Conservation (phyloP, 1,139 yeast genomes). For the Taphrina deformans region DNA sequence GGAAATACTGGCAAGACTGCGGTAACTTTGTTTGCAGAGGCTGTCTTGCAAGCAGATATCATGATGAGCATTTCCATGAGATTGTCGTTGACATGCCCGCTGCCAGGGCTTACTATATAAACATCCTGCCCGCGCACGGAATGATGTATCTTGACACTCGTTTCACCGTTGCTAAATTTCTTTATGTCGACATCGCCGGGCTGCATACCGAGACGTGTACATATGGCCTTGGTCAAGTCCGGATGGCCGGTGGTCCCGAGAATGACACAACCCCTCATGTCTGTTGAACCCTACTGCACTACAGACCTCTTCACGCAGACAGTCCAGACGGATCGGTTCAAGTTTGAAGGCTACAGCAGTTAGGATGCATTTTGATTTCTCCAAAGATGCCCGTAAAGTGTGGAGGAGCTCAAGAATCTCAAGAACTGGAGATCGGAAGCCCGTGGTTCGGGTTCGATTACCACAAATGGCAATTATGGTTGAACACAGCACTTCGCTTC, state of each 20-base stretch:
- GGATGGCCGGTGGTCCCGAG: constrained; percentile 78
- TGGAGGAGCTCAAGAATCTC: background rate
- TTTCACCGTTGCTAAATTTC: constrained; percentile 70
- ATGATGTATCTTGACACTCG: constrained; percentile 88
- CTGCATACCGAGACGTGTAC: constrained; percentile 62
- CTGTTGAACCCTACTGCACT: constrained; percentile 1
- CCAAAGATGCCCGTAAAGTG: background rate
- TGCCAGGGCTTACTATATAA: constrained; percentile 87
- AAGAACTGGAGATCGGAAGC: background rate
- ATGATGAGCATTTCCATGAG: constrained; percentile 83
- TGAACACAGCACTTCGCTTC: no score
- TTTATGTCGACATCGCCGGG: constrained; percentile 58
- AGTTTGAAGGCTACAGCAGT: no score
- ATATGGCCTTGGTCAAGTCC: constrained; percentile 59
- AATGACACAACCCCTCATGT: constrained; percentile 73
- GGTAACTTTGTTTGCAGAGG: constrained; percentile 91
- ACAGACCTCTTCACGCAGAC: background rate
- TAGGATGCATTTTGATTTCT: no score
- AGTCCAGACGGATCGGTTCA: no score
- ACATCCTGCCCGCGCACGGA: constrained; percentile 95
- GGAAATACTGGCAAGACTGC: constrained; percentile 96
- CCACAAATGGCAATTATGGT: background rate
- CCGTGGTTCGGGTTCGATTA: background rate
- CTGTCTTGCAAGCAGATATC: constrained; percentile 94
- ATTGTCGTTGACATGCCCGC: constrained; percentile 84